Evolutionary conservation across 345 rosid species (phyloP), one percentile per base, ranked within the genome.

Genomic region (Lumnitzera littorea): DNA sequence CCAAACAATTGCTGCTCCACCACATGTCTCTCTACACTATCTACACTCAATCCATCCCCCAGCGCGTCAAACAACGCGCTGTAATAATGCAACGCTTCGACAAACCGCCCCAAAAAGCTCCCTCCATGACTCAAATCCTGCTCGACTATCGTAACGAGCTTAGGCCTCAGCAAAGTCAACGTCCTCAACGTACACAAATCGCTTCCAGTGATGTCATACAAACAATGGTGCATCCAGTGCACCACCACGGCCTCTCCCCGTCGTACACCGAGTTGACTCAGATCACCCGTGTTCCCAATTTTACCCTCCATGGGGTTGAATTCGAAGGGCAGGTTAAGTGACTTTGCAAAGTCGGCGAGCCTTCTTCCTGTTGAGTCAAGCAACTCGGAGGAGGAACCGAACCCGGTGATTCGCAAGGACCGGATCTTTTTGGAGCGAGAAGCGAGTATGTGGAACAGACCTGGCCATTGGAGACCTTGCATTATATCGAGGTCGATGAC

Each of bases 381-480:
- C n/a, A 91, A 57, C 67, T 83, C 89, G 48, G 84, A 67, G 16
- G 91, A 91, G 11, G 88, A 75, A 0, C 98, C 98, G 62, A 91
- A 91, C 46, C 98, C 96, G 66, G 96, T 91, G 41, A 91, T 76
- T 46, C 92, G 77, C 65, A 91, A 55, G 8, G 98, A 89, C 9
- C 86, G 88, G 66, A 83, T 74, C 74, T 89, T 91, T 41, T 74
- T 78, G 11, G 92, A 67, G 65, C 98, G 75, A 10, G 96, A 87
- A 14, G 96, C 92, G 62, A 92, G 94, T 67, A 92, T 92, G 85
- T 92, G 94, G 77, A 92, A 92, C 65, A 92, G 60, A 15, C 94
- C 98, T 5, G 98, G 98, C 98, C 98, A 92, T 71, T 92, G 98
- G 63, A 92, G 98, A 15, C 98, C 98, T 57, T 92, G 98, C 96